Evolutionary conservation across 257 asterid genomes (phyloP).

Genomic region (Parsonsia alboflavescens): DNA sequence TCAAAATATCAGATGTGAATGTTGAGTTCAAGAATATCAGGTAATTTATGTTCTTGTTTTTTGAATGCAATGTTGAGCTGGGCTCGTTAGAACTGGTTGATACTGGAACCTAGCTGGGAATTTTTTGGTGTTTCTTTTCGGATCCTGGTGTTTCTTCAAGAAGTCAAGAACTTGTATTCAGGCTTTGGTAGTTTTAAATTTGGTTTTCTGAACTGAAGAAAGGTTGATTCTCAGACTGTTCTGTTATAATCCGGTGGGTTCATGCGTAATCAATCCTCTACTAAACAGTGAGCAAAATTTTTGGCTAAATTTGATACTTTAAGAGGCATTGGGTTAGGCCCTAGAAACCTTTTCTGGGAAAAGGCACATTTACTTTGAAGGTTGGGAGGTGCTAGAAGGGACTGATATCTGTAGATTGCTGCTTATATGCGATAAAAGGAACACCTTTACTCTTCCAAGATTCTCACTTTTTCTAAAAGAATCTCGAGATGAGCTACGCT

Average conservation of each 20-base stretch:
- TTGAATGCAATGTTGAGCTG: slow-evolving; percentile 5
- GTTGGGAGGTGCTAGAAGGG: background rate
- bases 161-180: background rate
- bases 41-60: slow-evolving; percentile 3
- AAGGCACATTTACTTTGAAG: background rate
- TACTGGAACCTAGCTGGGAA: background rate
- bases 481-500: background rate
- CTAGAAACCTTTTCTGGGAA: background rate
- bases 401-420: background rate
- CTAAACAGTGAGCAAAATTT: background rate
- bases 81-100: background rate
- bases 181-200: background rate
- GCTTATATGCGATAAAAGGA: background rate
- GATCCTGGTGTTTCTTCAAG: background rate
- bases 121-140: background rate
- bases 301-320: background rate
- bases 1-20: slow-evolving; percentile 9
- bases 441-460: background rate
- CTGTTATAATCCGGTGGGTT: background rate
- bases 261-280: background rate
- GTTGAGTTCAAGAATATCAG: slow-evolving; percentile 12
- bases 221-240: background rate
- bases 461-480: background rate
- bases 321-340: background rate
- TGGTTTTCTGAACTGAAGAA: background rate